Evolutionary conservation across 148 eudicot genomes (phyloP), one percentile per base, ranked within the genome.

Genomic region (Selenicereus undatus): DNA sequence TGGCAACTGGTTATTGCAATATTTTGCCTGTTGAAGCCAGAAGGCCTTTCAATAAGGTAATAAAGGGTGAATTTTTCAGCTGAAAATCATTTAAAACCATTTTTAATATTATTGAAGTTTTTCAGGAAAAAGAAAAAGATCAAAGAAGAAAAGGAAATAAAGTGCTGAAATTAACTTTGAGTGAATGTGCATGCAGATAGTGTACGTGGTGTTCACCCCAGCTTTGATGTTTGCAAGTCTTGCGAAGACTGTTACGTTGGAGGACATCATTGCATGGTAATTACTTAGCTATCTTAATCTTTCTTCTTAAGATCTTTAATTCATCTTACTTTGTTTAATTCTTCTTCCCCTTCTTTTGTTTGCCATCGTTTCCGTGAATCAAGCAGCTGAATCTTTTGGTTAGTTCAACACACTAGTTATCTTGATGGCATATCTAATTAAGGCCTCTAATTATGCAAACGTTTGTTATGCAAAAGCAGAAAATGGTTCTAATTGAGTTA

Each of bases 181-280:
- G 78, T 80, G 3, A 21, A 10, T 48, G 45, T 84, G 83, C 91
- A 93, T 85, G 84, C 93, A 95, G 99, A 89, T 96, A 39, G 98
- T 93, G 83, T 96, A 90, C 80, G 80, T 89, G 86, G 90, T 89
- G 69, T 96, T 96, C 82, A 91, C 92, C 66, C 99, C 99, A 8
- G 68, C 88, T 2, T 91, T 96, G 71, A 88, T 89, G 85, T 93
- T 93, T 81, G 81, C 99, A 64, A 90, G 89, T 85, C 91, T 93
- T 48, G 95, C 98, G 60, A 81, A 91, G 90, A 92, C 95, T 13
- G 97, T 96, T 72, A 90, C 95, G 3, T 86, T 93, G 76, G 79
- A 87, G 70, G 97, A 96, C 88, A 91, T 96, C n/a, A 82, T 96
- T 74, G 90, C 98, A 66, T 96, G 98, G 99, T 66, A 62, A n/a